Base-by-base conservation (phyloP, 78 protist species). In the Cyanophora paradoxa region DNA sequence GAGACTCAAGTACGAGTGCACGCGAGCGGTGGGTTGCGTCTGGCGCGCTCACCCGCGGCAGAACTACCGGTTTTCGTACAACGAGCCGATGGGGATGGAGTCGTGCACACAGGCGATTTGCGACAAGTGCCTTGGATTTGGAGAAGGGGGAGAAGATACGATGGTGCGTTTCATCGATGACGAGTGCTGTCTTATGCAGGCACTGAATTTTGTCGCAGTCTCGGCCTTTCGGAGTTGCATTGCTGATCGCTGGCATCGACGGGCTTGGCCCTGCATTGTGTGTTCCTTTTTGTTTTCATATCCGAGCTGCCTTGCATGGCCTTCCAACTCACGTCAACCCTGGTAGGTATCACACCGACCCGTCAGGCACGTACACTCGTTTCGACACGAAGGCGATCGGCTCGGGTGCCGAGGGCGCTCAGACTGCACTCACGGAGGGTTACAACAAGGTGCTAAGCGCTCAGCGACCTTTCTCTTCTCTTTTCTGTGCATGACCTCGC, bases 161-260 rank as follows among this genome's bases (percentile, higher is more conserved):
- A 79, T 59, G 33, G 76, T 79, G 89, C 68, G n/a, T n/a, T n/a
- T n/a, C n/a, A n/a, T n/a, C n/a, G n/a, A n/a, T n/a, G n/a, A n/a
- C n/a, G n/a, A n/a, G 14, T 67, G 62, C 31, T 42, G 44, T 67
- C 37, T 40, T 68, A 6, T 1, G 3, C 59, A 16, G 14, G 22
- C 59, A 22, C 31, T 68, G 1, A 3, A 36, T 67, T 14, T 46
- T 4, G 14, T n/a, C 56, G 22, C 79, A 88, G 97, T 76, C 89
- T 58, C 84, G 99, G 24, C 99, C 99, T 20, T 95, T 95, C 74
- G 99, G 99, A 28, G 99, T 97, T 28, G 93, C 99, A 4, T 84
- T 97, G 24, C 91, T 98, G 40, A 33, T 98, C 20, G 99, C 97
- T 1, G 99, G 99, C 20, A 79, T 88, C 7, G 99, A 98, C 77